Percentiles rank a stretch among this genome's conserved stretches.
Conservation (phyloP, 306 rosid genomes). For the Castanospermum australe region DNA sequence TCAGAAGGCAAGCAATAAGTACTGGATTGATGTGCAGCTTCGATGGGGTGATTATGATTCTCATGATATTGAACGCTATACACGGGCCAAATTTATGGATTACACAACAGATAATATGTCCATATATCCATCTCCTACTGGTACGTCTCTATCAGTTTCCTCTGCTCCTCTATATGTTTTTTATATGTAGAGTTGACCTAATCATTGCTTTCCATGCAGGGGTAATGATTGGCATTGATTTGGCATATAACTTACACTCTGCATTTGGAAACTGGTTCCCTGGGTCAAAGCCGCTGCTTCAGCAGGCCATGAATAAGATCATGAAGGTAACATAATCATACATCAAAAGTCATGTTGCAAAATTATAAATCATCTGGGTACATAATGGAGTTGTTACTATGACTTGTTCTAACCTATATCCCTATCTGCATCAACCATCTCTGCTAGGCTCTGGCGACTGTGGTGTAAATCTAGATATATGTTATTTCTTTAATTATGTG, state of each 20-base stretch:
- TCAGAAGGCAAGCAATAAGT: slow-evolving; percentile 97
- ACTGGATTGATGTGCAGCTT: slow-evolving; percentile 97
- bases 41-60: slow-evolving; percentile 99
- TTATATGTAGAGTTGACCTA: background rate
- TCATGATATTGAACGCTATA: slow-evolving; percentile 97
- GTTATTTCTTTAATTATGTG: background rate
- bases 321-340: slow-evolving; percentile 68
- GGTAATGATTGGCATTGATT: slow-evolving; percentile 96
- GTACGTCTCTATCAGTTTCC: slow-evolving; percentile 29
- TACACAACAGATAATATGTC: slow-evolving; percentile 99
- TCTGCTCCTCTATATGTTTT: background rate
- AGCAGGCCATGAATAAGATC: slow-evolving; percentile 98
- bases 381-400: background rate
- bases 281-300: slow-evolving; percentile 93
- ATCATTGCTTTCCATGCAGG: slow-evolving; percentile 51
- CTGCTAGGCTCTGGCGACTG: background rate
- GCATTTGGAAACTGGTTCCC: slow-evolving; percentile 99
- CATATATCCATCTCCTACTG: slow-evolving; percentile 97
- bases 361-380: background rate
- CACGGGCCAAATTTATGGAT: slow-evolving; percentile 98
- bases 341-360: background rate
- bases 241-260: slow-evolving; percentile 96
- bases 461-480: background rate
- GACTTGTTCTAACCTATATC: background rate
- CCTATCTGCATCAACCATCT: background rate